Base-by-base conservation (phyloP, 805 yeast species). In the Sugiyamaella qingdaonensis region DNA sequence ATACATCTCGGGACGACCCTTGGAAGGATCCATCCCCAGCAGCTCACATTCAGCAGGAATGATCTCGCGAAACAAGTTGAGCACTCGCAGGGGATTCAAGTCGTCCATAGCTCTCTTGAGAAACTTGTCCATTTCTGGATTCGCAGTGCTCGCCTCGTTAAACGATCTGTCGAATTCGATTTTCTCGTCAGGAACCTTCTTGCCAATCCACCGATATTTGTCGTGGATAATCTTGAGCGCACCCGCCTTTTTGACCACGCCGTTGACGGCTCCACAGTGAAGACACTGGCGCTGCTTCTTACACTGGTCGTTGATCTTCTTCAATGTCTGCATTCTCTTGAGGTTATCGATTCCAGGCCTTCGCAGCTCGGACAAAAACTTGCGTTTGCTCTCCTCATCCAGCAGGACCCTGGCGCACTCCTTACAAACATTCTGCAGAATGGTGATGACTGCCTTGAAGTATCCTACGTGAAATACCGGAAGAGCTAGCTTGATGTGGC, bases 401-500 rank as follows among this genome's bases (percentile, higher is more conserved):
- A 94, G 73, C 58, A 94, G 72, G 21, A 94, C 70, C 9, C 84
- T 74, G 0, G 95, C 86, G 72, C 99, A 94, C 58, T 78, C 81
- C 68, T 94, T 94, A 75, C 99, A 94, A 56, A 94, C 83, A 51
- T 88, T 81, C 69, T 94, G 99, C 52, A 94, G 72, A 39, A 94
- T 90, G 64, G 83, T 86, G 59, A 94, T 86, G 19, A 89, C 86
- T 42, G 91, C 84, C 68, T 92, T 92, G 78, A 94, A 94, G 69
- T 91, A 94, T 16, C 99, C 99, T 46, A 94, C 94, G 66, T 94
- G 99, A 73, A 92, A 94, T 11, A 91, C 98, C 1, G 99, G 99
- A 44, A 94, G 74, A 0, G 98, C 96, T 49, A 94, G 77, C 63
- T 88, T 81, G 58, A 94, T 81, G 65, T 95, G 97, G 41, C 99